Evolutionary conservation across 2,329 filamentous ascomycete genomes (phyloP).

Genomic region (Capronia americana): DNA sequence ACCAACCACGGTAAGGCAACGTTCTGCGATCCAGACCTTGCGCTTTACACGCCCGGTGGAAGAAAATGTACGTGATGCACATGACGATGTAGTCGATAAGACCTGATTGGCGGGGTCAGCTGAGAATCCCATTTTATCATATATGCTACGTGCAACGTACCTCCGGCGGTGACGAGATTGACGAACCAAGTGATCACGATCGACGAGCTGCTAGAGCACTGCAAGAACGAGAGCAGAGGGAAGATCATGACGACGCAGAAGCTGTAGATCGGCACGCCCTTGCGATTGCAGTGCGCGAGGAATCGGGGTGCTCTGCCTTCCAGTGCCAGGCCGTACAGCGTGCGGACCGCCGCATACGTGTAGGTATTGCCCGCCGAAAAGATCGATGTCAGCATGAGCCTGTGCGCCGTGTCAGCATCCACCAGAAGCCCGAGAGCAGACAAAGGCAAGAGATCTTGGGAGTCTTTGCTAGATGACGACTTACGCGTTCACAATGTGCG

Average conservation of each 20-base stretch:
- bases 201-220: constrained; percentile 57
- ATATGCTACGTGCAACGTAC: constrained; percentile 11
- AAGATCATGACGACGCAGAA: constrained; percentile 62
- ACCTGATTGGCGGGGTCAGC: neutral
- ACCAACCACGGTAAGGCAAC: constrained; percentile 64
- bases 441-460: constrained; percentile 59
- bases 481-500: constrained; percentile 17
- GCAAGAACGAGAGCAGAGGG: constrained; percentile 60
- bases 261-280: constrained; percentile 67
- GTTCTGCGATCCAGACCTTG: constrained; percentile 60
- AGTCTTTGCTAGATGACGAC: constrained; percentile 51
- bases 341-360: constrained; percentile 61
- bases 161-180: constrained; percentile 48
- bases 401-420: neutral
- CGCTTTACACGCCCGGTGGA: constrained; percentile 61
- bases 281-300: constrained; percentile 64
- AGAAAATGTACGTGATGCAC: constrained; percentile 64
- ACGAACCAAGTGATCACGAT: constrained; percentile 62
- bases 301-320: constrained; percentile 61
- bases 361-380: constrained; percentile 65
- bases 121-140: neutral
- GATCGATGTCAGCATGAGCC: constrained; percentile 58
- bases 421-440: constrained; percentile 52
- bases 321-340: constrained; percentile 60
- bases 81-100: constrained; percentile 68